phyloP scores from a whole-genome alignment of 176 grass and related monocot species.

The Ampelocalamus luodianensis region DNA sequence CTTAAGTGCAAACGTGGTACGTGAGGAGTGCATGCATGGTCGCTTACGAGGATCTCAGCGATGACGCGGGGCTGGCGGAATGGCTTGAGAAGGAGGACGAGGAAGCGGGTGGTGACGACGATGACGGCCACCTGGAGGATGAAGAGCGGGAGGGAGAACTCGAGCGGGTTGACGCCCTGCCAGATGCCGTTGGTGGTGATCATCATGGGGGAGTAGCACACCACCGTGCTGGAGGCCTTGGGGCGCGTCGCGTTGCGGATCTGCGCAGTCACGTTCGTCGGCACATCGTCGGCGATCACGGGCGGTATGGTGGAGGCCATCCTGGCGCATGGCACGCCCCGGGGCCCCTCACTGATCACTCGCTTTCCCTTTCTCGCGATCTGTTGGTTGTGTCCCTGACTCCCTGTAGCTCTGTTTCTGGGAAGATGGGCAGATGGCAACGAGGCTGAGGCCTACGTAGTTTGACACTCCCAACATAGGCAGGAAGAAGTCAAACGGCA shows the following conservation, averaged over 20 bases:
- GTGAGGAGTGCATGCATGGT: not conserved
- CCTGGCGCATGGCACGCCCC: conserved; percentile 41
- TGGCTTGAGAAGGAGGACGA: conserved; percentile 71
- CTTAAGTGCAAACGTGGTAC: too few species aligned
- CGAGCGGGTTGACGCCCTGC: conserved; percentile 67
- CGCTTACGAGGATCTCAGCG: conserved; percentile 75
- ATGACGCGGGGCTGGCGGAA: conserved; percentile 83
- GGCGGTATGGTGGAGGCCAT: conserved; percentile 49
- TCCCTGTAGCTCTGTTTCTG: too few species aligned
- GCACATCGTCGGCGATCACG: conserved; percentile 32
- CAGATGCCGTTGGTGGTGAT: conserved; percentile 64
- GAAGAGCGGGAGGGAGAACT: conserved; percentile 83
- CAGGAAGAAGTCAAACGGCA: conserved; percentile 20
- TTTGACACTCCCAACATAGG: not conserved
- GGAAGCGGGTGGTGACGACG: conserved; percentile 69
- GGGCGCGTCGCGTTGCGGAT: conserved; percentile 20
- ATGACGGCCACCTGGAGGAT: conserved; percentile 80
- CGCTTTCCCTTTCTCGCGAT: not conserved
- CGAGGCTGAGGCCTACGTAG: not conserved
- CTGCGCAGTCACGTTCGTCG: conserved; percentile 33
- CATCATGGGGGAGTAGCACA: conserved; percentile 82
- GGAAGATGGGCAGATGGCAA: not conserved
- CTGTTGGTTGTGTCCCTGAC: not conserved
- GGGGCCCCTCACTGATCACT: not conserved
- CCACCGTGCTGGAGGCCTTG: conserved; percentile 34